Base-by-base conservation (phyloP, 371 early-diverging fungal genomes). In the Sporodiniella umbellata region DNA sequence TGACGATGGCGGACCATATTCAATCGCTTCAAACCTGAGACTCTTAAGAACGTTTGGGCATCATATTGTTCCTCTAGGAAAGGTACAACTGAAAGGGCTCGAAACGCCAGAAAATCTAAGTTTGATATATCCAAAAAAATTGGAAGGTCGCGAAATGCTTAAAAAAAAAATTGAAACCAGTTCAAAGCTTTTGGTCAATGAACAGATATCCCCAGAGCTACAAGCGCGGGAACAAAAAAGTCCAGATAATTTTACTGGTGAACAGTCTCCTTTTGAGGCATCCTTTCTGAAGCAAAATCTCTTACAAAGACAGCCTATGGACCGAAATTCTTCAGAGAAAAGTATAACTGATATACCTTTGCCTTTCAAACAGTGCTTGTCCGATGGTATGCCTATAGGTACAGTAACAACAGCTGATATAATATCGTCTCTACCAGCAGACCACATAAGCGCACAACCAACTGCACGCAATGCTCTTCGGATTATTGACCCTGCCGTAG, bases 81-180 rank as follows among this genome's bases (percentile, higher is more conserved):
- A 90, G 58, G 77, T 72, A 15, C 86, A 86, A 48, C 73, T 94
- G 25, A 93, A 92, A 68, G 95, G 95, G 1, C 62, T 94, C 21
- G 95, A 94, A 58, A 88, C 87, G 2, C 87, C 93, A 4, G 95
- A 94, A 64, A 73, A 80, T 53, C 65, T 94, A 18, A 87, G 83
- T 33, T 57, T 86, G 54, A 83, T 92, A 1, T 88, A 82, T 45
- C 81, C 86, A 2, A 71, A 75, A 3, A 63, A 72, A 15, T 62
- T 83, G 37, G 56, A 68, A 17, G 78, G 80, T 22, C 47, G 70
- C 43, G 59, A 72, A 65, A 62, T 62, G 43, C 26, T 54, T 51
- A 61, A 70, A 54, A 60, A 66, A 60, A 45, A 65, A 51, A 65
- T n/a, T n/a, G n/a, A n/a, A n/a, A n/a, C n/a, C n/a, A n/a, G n/a